phyloP scores from a whole-genome alignment of 2,329 filamentous ascomycete species.

The Colletotrichum sp. region DNA sequence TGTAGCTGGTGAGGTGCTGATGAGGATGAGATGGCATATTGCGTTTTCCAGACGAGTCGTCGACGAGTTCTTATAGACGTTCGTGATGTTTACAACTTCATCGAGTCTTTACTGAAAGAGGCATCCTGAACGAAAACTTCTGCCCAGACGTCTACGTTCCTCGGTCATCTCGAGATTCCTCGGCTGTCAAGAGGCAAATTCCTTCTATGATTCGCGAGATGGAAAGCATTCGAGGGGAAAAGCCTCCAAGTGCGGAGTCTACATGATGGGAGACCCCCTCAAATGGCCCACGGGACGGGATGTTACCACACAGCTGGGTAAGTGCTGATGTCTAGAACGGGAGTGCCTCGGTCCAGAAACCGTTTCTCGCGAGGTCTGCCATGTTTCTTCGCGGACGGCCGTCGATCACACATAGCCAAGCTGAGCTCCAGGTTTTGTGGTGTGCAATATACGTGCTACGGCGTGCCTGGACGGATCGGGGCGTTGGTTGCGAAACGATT shows the following conservation, averaged over 20 bases:
- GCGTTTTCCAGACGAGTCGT: neutral
- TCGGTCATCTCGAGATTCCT: neutral
- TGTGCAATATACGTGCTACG: neutral
- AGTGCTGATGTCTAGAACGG: neutral
- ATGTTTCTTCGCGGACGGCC: neutral
- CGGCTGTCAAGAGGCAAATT: neutral
- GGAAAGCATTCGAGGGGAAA: neutral
- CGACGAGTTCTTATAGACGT: neutral
- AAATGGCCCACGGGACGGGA: neutral
- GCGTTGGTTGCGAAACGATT: neutral
- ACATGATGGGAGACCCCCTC: neutral
- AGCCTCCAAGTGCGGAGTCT: neutral
- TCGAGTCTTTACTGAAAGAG: neutral
- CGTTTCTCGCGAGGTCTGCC: neutral
- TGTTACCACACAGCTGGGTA: neutral
- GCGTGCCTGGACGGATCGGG: neutral
- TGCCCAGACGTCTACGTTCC: neutral
- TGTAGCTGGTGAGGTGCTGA: neutral
- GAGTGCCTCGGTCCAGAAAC: neutral
- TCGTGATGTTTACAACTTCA: neutral
- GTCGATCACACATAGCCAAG: neutral
- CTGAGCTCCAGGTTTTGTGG: neutral
- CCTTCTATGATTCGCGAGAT: neutral
- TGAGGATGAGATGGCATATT: neutral
- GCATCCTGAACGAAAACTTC: neutral